Base-by-base conservation (phyloP, 2,329 filamentous ascomycete species). In the Drechslerella dactyloides region DNA sequence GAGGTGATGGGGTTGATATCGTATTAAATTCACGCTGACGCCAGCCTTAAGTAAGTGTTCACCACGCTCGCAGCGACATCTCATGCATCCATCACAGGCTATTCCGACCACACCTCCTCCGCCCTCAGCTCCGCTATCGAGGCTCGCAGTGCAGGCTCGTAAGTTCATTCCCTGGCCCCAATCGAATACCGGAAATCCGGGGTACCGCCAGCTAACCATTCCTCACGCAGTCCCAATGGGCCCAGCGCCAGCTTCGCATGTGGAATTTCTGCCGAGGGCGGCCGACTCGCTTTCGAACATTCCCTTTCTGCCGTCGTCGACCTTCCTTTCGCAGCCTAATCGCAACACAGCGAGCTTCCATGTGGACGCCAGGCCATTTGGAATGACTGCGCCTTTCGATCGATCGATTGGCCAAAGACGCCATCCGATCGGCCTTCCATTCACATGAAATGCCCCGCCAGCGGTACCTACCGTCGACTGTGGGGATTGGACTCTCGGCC, bases 261-360 rank as follows among this genome's bases (percentile, higher is more conserved):
- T 50, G 44, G 53, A 33, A 58, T 53, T 70, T 70, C 66, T 64
- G 59, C 66, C 66, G 66, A 70, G 66, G 59, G 54, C 37, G 58
- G 54, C 46, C n/a, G n/a, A n/a, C n/a, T n/a, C n/a, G 24, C 27
- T 42, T 55, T 63, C 53, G 44, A 69, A 62, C 56, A 8, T 33
- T 59, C 46, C 13, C 62, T 63, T 70, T 70, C 59, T 21, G 53
- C 65, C 65, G 65, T 57, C 46, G 55, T 60, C 27, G 46, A 70
- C 66, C 66, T 70, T 70, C 66, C 66, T 53, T 40, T 70, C 66
- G 58, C 54, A 70, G 66, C 21, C 46, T 46, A 61, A 56, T 23
- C 46, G 8, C 46, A 48, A 59, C 30, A 27, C 37, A 42, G 27
- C 27, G 27, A 33, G 27, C 27, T 33, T 33, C 27, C 27, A 33